Conservation (phyloP, 2,329 filamentous ascomycete genomes). For the Colletotrichum salicis region DNA sequence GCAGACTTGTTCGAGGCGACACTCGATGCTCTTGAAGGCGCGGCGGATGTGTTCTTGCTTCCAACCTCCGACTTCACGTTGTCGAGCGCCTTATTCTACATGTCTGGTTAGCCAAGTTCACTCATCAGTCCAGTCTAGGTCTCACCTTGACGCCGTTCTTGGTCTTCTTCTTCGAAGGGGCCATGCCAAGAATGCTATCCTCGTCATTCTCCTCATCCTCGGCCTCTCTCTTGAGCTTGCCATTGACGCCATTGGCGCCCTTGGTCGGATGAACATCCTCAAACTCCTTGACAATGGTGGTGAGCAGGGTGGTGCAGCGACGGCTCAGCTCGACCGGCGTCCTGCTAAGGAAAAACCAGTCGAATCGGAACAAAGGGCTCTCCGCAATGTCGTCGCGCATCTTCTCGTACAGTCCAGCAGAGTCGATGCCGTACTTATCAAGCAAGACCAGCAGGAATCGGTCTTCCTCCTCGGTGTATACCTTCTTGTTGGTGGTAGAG, state of each 20-base stretch:
- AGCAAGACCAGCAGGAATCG: slow-evolving; percentile 93
- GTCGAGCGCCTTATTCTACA: slow-evolving; percentile 91
- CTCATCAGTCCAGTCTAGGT: slow-evolving; percentile 24
- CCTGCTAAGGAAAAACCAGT: slow-evolving; percentile 98
- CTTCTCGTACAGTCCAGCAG: slow-evolving; percentile 88
- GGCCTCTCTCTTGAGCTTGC: slow-evolving; percentile 77
- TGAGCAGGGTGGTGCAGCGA: slow-evolving; percentile 92
- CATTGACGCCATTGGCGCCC: slow-evolving; percentile 69
- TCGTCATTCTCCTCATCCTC: slow-evolving; percentile 89
- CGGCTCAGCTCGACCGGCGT: slow-evolving; percentile 93
- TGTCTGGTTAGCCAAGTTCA: slow-evolving; percentile 20
- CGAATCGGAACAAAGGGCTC: slow-evolving; percentile 93
- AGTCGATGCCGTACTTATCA: slow-evolving; percentile 91
- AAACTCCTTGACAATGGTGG: slow-evolving; percentile 94
- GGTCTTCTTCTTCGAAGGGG: slow-evolving; percentile 93
- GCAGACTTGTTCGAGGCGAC: slow-evolving; percentile 79
- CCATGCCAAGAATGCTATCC: slow-evolving; percentile 80
- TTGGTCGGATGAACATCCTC: slow-evolving; percentile 71
- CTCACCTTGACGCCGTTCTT: slow-evolving; percentile 90
- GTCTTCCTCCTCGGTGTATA: slow-evolving; percentile 98
- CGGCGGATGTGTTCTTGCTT: slow-evolving; percentile 79
- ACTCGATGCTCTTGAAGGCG: slow-evolving; percentile 87
- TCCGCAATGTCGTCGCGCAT: slow-evolving; percentile 98
- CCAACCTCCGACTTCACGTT: slow-evolving; percentile 78
- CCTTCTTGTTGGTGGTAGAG: slow-evolving; percentile 99